These are phyloP conservation scores for Cymodocea nodosa DNA, from an alignment of 116 monocot genomes.

Conservation along the genomic window DNA sequence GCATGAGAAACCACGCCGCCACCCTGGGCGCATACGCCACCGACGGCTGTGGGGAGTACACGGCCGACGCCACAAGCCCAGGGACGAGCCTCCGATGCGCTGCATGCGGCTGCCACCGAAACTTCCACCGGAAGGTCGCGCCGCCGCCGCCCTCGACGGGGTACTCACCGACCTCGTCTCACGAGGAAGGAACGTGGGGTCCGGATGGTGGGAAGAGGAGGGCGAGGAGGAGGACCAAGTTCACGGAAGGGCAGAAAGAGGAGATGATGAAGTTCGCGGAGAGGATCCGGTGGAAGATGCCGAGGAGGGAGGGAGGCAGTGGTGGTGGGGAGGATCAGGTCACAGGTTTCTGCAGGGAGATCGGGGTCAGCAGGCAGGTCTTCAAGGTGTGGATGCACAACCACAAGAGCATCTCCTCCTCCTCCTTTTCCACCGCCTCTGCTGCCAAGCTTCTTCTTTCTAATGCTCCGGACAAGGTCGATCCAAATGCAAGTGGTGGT, in stretches of 20 bases:
- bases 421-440: background rate
- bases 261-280: constrained; percentile 41
- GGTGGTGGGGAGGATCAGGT: constrained; percentile 16
- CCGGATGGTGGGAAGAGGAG: constrained; percentile 10
- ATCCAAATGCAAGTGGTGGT: too few relatives aligned
- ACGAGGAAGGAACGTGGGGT: too few relatives aligned
- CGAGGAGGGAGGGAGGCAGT: constrained; percentile 6
- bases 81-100: constrained; percentile 34
- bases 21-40: constrained; percentile 47
- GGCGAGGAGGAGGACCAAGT: constrained; percentile 36
- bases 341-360: constrained; percentile 34
- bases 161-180: constrained; percentile 1
- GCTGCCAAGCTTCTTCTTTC: too few relatives aligned
- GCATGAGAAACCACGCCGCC: constrained; percentile 67
- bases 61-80: constrained; percentile 9
- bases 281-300: constrained; percentile 37
- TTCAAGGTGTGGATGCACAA: constrained; percentile 33
- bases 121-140: constrained; percentile 60
- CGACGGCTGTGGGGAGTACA: constrained; percentile 65
- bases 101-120: constrained; percentile 92
- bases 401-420: constrained; percentile 16
- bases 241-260: constrained; percentile 42
- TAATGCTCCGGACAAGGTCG: too few relatives aligned
- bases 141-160: background rate
- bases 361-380: constrained; percentile 16